Conservation (phyloP, 2,329 filamentous ascomycete species). For the Karstenula rhodostoma region DNA sequence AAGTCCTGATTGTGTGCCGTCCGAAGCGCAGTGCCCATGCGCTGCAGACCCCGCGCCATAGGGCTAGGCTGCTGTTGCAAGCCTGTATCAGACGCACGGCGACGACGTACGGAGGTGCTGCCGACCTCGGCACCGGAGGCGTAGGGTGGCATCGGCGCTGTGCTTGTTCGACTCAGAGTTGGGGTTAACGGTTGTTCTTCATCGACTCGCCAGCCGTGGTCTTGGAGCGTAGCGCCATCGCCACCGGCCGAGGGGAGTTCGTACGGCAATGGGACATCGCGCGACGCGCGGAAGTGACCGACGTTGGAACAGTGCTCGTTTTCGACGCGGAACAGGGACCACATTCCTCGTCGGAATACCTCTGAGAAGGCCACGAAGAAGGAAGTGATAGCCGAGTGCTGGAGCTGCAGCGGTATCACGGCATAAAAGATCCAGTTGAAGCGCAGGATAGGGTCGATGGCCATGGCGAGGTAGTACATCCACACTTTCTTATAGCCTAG, state of each 20-base stretch:
- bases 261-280: constrained; percentile 89
- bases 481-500: constrained; percentile 80
- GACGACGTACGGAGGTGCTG: constrained; percentile 24
- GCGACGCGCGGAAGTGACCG: constrained; percentile 83
- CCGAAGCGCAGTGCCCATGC: constrained; percentile 74
- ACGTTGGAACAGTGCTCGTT: constrained; percentile 93
- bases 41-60: constrained; percentile 54
- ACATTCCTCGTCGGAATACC: constrained; percentile 84
- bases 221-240: constrained; percentile 11
- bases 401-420: constrained; percentile 78
- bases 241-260: constrained; percentile 46
- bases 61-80: constrained; percentile 38
- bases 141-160: constrained; percentile 15
- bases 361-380: constrained; percentile 83
- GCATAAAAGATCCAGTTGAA: constrained; percentile 96
- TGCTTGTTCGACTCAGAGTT: constrained; percentile 26
- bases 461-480: constrained; percentile 87
- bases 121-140: constrained; percentile 28
- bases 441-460: constrained; percentile 82
- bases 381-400: constrained; percentile 83
- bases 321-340: constrained; percentile 92
- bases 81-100: constrained; percentile 26
- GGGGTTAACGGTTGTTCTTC: constrained; percentile 42
- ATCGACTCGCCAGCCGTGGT: constrained; percentile 21
- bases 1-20: constrained; percentile 92